A percentile compares a stretch with the other conserved stretches of the same genome.
These are phyloP conservation scores for Trichoderma erinaceum DNA, from an alignment of 495 filamentous ascomycete genomes.

Conservation along the genomic window DNA sequence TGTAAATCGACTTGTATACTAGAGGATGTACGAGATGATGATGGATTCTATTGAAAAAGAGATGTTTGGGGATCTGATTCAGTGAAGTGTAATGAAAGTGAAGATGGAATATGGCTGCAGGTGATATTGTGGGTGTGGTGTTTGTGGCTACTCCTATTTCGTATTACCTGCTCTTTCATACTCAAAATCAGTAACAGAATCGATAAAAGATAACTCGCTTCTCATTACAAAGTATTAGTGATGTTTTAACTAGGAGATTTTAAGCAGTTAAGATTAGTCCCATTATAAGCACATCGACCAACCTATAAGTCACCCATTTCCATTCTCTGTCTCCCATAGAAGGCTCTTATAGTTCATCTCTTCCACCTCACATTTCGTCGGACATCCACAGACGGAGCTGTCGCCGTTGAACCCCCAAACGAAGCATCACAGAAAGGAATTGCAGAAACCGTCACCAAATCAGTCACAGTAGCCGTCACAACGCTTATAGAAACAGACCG, in stretches of 20 bases:
- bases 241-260: no score
- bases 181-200: background rate
- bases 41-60: background rate
- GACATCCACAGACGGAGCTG: background rate
- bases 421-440: background rate
- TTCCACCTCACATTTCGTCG: background rate
- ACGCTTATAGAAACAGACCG: background rate
- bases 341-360: background rate
- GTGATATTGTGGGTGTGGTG: background rate
- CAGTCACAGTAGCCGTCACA: background rate
- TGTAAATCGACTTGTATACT: constrained; percentile 7
- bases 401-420: background rate
- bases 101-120: background rate
- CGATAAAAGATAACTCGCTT: background rate
- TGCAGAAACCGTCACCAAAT: background rate
- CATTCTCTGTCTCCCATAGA: no score
- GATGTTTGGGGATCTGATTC: background rate
- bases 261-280: no score
- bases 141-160: background rate
- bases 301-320: no score
- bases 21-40: constrained; percentile 11
- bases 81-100: background rate
- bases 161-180: background rate
- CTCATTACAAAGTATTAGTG: background rate
- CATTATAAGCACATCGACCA: no score